phyloP scores from a whole-genome alignment of 768 basidiomycete genomes.

The Leucosporidium yakuticum region DNA sequence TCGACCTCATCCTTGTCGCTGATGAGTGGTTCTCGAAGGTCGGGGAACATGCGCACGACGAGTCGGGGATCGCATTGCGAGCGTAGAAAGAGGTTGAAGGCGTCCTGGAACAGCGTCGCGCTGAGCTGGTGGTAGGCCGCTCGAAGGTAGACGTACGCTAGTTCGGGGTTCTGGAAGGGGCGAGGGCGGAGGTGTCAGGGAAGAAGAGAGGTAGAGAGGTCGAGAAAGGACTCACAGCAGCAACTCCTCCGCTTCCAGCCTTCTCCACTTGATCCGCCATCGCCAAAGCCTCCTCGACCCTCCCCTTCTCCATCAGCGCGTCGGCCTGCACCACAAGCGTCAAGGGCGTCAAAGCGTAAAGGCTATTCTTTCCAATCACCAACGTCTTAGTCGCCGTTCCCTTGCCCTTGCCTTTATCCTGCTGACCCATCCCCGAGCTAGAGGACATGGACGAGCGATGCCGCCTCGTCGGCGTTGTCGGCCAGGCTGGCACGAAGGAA shows the following conservation, averaged over 20 bases:
- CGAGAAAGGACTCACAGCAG: background rate
- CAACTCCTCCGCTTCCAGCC: background rate
- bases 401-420: background rate
- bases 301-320: conserved; percentile 27
- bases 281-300: conserved; percentile 20
- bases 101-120: conserved; percentile 2
- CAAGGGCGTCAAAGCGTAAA: conserved; percentile 22
- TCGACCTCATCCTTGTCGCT: conserved; percentile 1
- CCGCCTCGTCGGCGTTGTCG: conserved; percentile 7
- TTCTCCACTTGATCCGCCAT: conserved; percentile 11
- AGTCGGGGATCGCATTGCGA: conserved; percentile 21
- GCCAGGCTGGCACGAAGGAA: background rate
- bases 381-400: conserved; percentile 5
- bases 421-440: background rate
- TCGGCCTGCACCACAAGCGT: conserved; percentile 35
- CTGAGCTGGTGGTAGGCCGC: conserved; percentile 12
- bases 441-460: background rate
- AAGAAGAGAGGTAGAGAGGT: background rate
- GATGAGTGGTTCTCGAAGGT: conserved; percentile 12
- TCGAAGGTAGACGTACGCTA: conserved; percentile 24
- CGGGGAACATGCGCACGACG: conserved; percentile 26
- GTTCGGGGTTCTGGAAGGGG: conserved; percentile 9
- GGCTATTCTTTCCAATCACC: conserved; percentile 20
- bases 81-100: conserved; percentile 15
- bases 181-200: no score